Evolutionary conservation across 495 filamentous ascomycete genomes (phyloP).

Genomic region (Poronia punctata): DNA sequence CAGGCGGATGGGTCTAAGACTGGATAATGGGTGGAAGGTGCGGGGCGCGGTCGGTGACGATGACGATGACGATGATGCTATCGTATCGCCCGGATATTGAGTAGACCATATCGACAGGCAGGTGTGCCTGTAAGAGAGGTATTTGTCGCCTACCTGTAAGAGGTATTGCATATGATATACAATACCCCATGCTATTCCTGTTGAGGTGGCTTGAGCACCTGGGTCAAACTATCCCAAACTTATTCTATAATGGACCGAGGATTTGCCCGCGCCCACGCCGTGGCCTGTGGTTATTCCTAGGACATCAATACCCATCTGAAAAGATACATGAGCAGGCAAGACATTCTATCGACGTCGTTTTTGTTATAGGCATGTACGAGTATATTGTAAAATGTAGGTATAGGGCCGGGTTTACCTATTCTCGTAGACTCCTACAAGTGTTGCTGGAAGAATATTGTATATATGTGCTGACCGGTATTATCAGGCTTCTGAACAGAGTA

Average conservation of each 20-base stretch:
- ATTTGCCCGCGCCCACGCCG: conserved; percentile 22
- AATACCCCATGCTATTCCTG: conserved; percentile 14
- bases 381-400: conserved; percentile 13
- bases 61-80: too few relatives aligned
- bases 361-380: conserved; percentile 7
- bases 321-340: conserved; percentile 24
- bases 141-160: too few relatives aligned
- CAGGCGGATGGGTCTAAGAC: too few relatives aligned
- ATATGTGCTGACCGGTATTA: neutral
- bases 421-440: too few relatives aligned
- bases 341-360: conserved; percentile 16
- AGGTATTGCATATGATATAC: conserved; percentile 16
- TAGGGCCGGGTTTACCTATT: conserved; percentile 23
- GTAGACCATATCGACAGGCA: too few relatives aligned
- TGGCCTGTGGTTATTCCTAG: too few relatives aligned
- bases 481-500: too few relatives aligned
- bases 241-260: conserved; percentile 24
- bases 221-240: conserved; percentile 14
- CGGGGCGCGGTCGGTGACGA: too few relatives aligned
- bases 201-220: conserved; percentile 21
- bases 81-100: too few relatives aligned
- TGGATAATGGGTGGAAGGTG: too few relatives aligned
- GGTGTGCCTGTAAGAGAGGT: too few relatives aligned
- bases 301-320: too few relatives aligned
- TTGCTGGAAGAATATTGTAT: conserved; percentile 10